Base-by-base conservation (phyloP, 148 eudicot species). In the Silene conica region DNA sequence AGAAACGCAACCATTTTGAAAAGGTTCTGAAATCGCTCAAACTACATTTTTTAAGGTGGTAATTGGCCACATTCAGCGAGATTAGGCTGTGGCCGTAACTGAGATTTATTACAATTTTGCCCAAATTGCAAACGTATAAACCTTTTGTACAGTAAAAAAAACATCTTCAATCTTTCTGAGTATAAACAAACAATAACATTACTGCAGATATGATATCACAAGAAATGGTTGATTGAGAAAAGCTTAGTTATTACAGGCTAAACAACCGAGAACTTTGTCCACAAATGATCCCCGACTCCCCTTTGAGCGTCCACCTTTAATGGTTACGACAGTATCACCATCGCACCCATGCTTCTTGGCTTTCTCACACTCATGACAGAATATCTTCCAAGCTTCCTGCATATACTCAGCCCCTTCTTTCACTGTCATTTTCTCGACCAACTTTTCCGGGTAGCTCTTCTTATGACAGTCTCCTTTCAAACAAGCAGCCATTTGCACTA, bases 401-500 rank as follows among this genome's bases (percentile, higher is more conserved):
- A 86, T 84, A 72, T 93, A 93, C 54, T 85, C 82, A 10, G 45
- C 88, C 3, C 83, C 98, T 15, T 81, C 79, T 23, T 77, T 75
- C 21, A 93, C 90, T 7, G 84, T 85, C 96, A 90, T 89, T 45
- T 80, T 81, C 34, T 85, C 88, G 2, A 86, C 86, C n/a, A 89
- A 81, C 34, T 80, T 80, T 54, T 85, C 20, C 15, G 98, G 96
- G 73, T 84, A 93, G 1, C 19, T 78, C 3, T 83, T 80, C 77
- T 86, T 86, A 70, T 59, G 77, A 64, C 83, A 79, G 75, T 93
- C 96, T 63, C 98, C 96, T 8, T 85, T 86, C 70, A 93, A 74
- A 68, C 89, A 82, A 12, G 98, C 96, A 14, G 87, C 83, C 90
- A 90, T 77, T 76, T 93, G 93, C 66, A 90, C 96, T 68, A 93